Evolutionary conservation across 176 grass and related monocot genomes (phyloP), one percentile per base, ranked within the genome.

Genomic region (Luzula sylvatica): DNA sequence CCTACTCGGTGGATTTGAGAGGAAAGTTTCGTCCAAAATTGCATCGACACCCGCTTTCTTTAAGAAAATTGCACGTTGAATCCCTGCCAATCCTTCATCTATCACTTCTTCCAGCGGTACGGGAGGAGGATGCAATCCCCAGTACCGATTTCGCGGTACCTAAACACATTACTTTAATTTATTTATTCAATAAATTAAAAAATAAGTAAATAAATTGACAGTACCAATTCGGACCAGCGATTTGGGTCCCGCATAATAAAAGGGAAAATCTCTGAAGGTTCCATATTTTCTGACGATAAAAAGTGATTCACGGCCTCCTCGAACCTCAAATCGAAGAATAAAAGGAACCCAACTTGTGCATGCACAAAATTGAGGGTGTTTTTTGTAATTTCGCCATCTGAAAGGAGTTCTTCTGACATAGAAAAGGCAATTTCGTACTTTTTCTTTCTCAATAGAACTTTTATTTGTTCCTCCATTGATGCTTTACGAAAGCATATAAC

Each of bases 231-330:
- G 32, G 81, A 89, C 90, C 90, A 96, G 20, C 74, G 84, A 65
- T 96, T 89, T 64, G 86, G 87, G 50, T 96, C 90, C 74, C 50
- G 80, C 84, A 79, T 96, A 62, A 96, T 96, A 78, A 96, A 89
- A 11, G 90, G 84, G 54, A 96, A 96, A 69, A 96, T 76, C 78
- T 96, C 90, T 52, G 81, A 70, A 53, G 90, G 84, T 19, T 96
- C 80, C 81, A 96, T 82, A 42, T 74, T 72, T 59, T 86, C 90
- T 13, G 90, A 82, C 41, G 82, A 69, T 77, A 96, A 76, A 53
- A 96, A 96, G 73, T 89, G 77, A 55, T 86, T 75, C 60, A 96
- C 77, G 61, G 90, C 84, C 45, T 89, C 81, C 67, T 96, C 77
- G 45, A 96, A 96, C 26, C 16, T 73, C 80, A 96, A 68, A 58